Conservation (phyloP, 1,139 yeast genomes). For the Debaryomycetaceae sp. region DNA sequence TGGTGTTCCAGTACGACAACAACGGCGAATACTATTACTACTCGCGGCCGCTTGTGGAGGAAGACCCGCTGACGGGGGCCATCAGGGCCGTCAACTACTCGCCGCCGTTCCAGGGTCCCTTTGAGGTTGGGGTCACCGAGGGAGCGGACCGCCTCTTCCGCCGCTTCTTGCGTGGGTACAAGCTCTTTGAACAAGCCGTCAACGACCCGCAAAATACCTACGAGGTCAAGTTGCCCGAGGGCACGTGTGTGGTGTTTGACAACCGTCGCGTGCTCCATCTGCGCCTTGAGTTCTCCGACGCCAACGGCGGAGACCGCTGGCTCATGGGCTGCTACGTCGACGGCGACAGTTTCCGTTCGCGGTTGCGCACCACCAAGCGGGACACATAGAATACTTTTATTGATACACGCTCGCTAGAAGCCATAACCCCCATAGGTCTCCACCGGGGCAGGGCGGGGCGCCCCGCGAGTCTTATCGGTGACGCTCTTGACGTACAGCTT, state of each 20-base stretch:
- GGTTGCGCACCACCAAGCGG: slow-evolving; percentile 31
- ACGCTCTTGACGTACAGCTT: slow-evolving; percentile 32
- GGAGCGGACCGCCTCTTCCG: slow-evolving; percentile 33
- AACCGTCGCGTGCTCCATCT: slow-evolving; percentile 74
- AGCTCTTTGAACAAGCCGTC: slow-evolving; percentile 55
- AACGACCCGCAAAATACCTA: slow-evolving; percentile 54
- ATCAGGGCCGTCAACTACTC: slow-evolving; percentile 68
- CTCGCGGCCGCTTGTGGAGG: slow-evolving; percentile 63
- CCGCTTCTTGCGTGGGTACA: slow-evolving; percentile 58
- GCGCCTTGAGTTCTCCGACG: slow-evolving; percentile 52
- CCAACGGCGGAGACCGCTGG: slow-evolving; percentile 60
- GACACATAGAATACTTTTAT: not conserved
- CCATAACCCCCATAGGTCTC: slow-evolving; percentile 26
- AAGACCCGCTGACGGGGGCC: slow-evolving; percentile 31
- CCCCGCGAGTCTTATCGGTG: slow-evolving; percentile 16
- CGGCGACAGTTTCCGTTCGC: slow-evolving; percentile 68
- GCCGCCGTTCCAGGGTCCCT: slow-evolving; percentile 85
- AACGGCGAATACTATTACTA: slow-evolving; percentile 62
- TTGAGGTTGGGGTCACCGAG: slow-evolving; percentile 49
- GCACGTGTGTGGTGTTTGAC: slow-evolving; percentile 66
- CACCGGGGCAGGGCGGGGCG: slow-evolving; percentile 11
- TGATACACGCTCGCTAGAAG: slow-evolving; percentile 13
- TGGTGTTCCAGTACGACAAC: slow-evolving; percentile 67
- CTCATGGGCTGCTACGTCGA: slow-evolving; percentile 77
- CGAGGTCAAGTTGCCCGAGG: slow-evolving; percentile 54